Conservation (phyloP, 352 stramenopile species). For the Globisporangium takayamanum region DNA sequence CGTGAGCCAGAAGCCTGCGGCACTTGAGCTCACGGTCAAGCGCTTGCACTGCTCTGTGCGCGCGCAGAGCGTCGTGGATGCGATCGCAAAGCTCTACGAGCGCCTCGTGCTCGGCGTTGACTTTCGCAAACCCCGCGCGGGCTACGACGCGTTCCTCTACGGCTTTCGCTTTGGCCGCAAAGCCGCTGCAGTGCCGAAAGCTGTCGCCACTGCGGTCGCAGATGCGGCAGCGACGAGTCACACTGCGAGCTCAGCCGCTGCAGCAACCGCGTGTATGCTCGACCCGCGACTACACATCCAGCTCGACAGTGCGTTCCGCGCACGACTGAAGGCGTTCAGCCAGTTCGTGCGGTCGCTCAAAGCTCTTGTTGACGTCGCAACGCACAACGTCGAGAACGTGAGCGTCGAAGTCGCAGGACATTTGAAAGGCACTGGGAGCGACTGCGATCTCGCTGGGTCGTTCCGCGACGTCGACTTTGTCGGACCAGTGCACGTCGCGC, state of each 20-base stretch:
- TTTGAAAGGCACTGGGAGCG: conserved; percentile 38
- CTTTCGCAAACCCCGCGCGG: conserved; percentile 45
- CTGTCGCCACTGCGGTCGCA: conserved; percentile 22
- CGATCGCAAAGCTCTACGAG: conserved; percentile 54
- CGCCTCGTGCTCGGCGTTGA: conserved; percentile 56
- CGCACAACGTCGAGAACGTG: conserved; percentile 50
- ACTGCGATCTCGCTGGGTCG: conserved; percentile 49
- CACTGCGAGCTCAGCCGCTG: background rate
- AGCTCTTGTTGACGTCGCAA: conserved; percentile 43
- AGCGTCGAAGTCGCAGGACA: conserved; percentile 40
- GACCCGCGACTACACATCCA: conserved; percentile 37
- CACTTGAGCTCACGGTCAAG: conserved; percentile 40
- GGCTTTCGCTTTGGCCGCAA: conserved; percentile 73
- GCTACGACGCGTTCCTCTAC: conserved; percentile 49
- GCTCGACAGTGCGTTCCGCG: conserved; percentile 38
- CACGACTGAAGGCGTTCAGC: conserved; percentile 45
- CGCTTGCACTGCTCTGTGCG: conserved; percentile 58
- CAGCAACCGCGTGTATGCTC: conserved; percentile 20
- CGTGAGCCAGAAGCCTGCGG: conserved; percentile 42
- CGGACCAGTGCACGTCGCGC: conserved; percentile 41
- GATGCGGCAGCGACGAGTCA: conserved; percentile 3
- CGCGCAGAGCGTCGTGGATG: conserved; percentile 47
- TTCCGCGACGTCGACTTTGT: conserved; percentile 56
- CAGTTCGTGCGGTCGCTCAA: conserved; percentile 52
- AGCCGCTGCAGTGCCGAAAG: conserved; percentile 21